Evolutionary conservation across 371 early-diverging fungal species (phyloP), one percentile per base, ranked within the genome.

Genomic region (Blastocladiella emersonii): DNA sequence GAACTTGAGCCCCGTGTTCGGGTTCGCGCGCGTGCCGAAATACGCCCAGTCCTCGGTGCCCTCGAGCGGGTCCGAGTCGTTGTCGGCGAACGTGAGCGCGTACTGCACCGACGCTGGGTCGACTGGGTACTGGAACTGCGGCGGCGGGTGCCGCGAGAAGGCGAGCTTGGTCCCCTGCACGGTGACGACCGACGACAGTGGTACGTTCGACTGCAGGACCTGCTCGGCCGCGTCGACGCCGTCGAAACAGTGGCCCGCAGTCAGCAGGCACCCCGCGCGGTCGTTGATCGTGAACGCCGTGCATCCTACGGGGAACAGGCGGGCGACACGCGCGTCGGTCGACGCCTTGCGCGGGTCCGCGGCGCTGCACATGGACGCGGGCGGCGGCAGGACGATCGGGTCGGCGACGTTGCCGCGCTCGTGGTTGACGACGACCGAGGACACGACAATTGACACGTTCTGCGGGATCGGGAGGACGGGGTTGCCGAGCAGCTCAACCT

Each of bases 161-260:
- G 43, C 48, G 12, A 56, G 19, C 4, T 34, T 17, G 19, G 12
- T 12, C 19, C 34, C 30, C 32, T 34, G 6, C 19, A 21, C 17
- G 34, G 23, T 17, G 5, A 56, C 21, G 13, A 61, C 44, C 6
- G 34, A 12, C 5, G 61, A 61, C 41, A 17, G 30, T 5, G 63
- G 63, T 1, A 56, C 55, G 30, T 61, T 30, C 62, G 27, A 0
- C 36, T 63, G 63, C 39, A 63, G 23, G 27, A 57, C 39, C 25
- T 57, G 57, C n/a, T 35, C 23, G 23, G 57, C 23, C 21, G 35
- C 57, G 10, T 57, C n/a, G 32, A 36, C 57, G 3, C 39, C 57
- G n/a, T 57, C 57, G 13, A 61, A 61, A 30, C 61, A 61, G 34
- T 61, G 61, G 19, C 63, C 63, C 35, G 63, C 63, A 10, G 56